phyloP scores from a whole-genome alignment of 2,329 filamentous ascomycete genomes.

The Trichoderma sp. region DNA sequence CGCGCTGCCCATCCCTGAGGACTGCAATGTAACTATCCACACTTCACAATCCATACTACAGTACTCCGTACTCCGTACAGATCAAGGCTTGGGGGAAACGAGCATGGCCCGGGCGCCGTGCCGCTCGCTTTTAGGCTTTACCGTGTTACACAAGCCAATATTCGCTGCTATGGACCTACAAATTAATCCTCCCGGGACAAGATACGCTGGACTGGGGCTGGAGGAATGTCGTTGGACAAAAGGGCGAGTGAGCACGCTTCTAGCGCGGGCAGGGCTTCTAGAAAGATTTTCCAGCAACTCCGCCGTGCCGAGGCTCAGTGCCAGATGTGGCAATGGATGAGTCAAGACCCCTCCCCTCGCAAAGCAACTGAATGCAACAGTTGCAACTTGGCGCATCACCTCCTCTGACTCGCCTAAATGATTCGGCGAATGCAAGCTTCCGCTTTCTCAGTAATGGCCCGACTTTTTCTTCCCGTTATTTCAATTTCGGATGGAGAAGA shows the following conservation, averaged over 20 bases:
- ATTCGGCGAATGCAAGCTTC: not conserved
- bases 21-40: not conserved
- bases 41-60: too few relatives aligned
- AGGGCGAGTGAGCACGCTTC: not conserved
- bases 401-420: constrained; percentile 7
- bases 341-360: not conserved
- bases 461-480: not conserved
- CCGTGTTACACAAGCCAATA: not conserved
- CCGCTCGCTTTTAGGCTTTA: not conserved
- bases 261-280: constrained; percentile 12
- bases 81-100: not conserved
- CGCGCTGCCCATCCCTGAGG: not conserved
- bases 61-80: not conserved
- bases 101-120: not conserved
- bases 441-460: not conserved
- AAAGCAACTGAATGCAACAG: not conserved
- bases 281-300: not conserved
- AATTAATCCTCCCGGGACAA: not conserved
- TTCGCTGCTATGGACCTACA: not conserved
- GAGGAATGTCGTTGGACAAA: not conserved
- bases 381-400: not conserved
- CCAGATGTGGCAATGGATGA: not conserved
- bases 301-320: constrained; percentile 1
- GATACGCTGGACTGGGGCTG: not conserved
- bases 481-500: not conserved